Conservation (phyloP, 805 yeast genomes). For the Wickerhamomyces silvicola region DNA sequence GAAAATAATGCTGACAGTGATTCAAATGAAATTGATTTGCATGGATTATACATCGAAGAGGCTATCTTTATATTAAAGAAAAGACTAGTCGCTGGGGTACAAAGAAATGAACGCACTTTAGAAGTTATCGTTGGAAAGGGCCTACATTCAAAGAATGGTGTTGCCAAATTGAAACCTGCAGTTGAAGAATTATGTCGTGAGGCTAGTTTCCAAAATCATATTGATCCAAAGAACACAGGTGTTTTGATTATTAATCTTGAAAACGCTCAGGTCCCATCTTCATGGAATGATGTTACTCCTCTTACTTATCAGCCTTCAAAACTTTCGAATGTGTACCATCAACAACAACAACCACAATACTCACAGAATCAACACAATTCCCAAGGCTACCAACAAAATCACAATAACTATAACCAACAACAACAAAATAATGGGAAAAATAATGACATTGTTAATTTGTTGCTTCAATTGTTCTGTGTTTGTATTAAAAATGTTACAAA, state of each 20-base stretch:
- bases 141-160: conserved; percentile 69
- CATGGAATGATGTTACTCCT: conserved; percentile 23
- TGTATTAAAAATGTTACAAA: conserved; percentile 26
- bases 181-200: conserved; percentile 71
- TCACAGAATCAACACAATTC: conserved; percentile 12
- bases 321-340: conserved; percentile 27
- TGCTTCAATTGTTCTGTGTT: conserved; percentile 27
- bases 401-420: conserved; percentile 18
- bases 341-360: conserved; percentile 25
- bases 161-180: conserved; percentile 88
- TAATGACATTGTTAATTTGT: conserved; percentile 9
- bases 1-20: conserved; percentile 87
- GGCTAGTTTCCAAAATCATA: conserved; percentile 49
- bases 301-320: conserved; percentile 24
- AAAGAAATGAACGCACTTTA: conserved; percentile 51
- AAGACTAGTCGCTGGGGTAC: conserved; percentile 60
- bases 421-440: conserved; percentile 12
- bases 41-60: conserved; percentile 86
- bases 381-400: conserved; percentile 1
- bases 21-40: conserved; percentile 83
- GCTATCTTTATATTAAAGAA: conserved; percentile 72
- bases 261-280: conserved; percentile 38
- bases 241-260: conserved; percentile 65
- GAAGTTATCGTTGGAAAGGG: conserved; percentile 94
- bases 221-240: conserved; percentile 73